Evolutionary conservation across 2,329 filamentous ascomycete genomes (phyloP).

Genomic region (Penicillium aurantiogriseum): DNA sequence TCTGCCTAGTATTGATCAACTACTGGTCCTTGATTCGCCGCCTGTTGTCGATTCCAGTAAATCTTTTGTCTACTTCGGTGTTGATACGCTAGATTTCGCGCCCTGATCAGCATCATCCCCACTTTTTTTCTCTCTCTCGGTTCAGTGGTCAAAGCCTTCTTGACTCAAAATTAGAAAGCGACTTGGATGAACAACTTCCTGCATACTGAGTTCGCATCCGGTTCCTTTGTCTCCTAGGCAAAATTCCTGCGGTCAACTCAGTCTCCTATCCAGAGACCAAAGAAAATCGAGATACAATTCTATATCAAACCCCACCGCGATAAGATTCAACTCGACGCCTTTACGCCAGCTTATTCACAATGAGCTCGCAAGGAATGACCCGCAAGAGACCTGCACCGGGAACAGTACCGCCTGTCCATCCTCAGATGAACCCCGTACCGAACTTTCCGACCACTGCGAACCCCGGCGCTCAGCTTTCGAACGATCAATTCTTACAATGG

Average conservation of each 20-base stretch:
- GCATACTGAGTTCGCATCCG: constrained; percentile 9
- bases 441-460: constrained; percentile 44
- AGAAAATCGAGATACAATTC: constrained; percentile 1
- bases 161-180: constrained; percentile 11
- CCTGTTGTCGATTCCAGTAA: background rate
- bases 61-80: background rate
- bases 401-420: constrained; percentile 61
- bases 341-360: constrained; percentile 19
- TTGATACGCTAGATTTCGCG: background rate
- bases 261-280: background rate
- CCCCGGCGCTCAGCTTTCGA: constrained; percentile 46
- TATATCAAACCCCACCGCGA: constrained; percentile 6
- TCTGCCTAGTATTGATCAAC: constrained; percentile 11
- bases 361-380: constrained; percentile 45
- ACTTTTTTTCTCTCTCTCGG: background rate
- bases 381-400: constrained; percentile 75
- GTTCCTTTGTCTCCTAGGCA: constrained; percentile 6
- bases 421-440: constrained; percentile 52
- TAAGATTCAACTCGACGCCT: constrained; percentile 7
- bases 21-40: constrained; percentile 3
- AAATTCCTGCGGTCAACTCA: background rate
- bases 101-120: background rate
- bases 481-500: constrained; percentile 58
- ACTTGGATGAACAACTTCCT: constrained; percentile 18
- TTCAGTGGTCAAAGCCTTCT: constrained; percentile 11